These are phyloP conservation scores for Reutealis trisperma DNA, from an alignment of 345 rosid species.

Conservation along the genomic window DNA sequence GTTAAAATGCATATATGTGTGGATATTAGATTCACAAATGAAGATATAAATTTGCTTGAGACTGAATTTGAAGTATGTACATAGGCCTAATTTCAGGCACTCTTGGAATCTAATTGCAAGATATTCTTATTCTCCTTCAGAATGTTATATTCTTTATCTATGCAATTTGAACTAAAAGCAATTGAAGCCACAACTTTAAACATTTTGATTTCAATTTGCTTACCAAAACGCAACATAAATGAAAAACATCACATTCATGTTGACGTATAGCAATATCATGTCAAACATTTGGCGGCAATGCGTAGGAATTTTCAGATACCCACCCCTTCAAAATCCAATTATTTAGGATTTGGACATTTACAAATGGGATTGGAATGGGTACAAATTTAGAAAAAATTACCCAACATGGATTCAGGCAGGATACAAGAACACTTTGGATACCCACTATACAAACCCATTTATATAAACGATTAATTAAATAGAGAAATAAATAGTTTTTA, in stretches of 20 bases:
- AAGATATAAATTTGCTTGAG: not conserved
- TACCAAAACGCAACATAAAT: no score
- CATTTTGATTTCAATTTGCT: no score
- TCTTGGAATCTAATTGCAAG: not conserved
- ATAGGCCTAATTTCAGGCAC: not conserved
- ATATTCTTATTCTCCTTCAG: not conserved
- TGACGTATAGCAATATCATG: not conserved
- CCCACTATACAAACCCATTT: no score
- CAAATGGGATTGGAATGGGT: no score
- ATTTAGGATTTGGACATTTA: no score
- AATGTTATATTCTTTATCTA: not conserved
- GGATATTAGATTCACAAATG: not conserved
- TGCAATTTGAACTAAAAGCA: not conserved
- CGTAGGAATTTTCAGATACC: no score
- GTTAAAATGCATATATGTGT: no score
- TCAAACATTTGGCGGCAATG: not conserved
- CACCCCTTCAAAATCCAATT: no score
- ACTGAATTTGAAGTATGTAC: not conserved
- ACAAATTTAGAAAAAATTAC: no score
- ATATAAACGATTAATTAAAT: not conserved
- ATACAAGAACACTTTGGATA: no score
- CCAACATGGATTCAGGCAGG: no score
- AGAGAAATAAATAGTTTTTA: no score
- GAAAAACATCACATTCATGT: not conserved
- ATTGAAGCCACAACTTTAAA: not conserved